Base-by-base conservation (phyloP, 106 monocot species). In the Vanilla planifolia region DNA sequence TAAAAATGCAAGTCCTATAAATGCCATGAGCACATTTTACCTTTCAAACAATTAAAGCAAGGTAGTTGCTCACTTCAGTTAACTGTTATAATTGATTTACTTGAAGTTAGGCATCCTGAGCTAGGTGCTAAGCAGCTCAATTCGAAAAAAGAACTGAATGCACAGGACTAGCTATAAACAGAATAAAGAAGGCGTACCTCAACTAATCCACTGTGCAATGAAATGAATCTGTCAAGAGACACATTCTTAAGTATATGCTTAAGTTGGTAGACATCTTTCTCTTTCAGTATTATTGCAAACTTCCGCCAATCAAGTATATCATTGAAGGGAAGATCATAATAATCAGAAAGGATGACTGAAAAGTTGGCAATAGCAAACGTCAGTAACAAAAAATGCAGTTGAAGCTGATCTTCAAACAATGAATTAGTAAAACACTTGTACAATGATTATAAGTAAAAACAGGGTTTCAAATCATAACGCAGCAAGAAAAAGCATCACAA, bases 261-360 rank as follows among this genome's bases (percentile, higher is more conserved):
- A 13, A 96, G 78, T 28, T 77, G 63, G 63, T 96, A 96, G 16
- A 96, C 84, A 87, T 91, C 90, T 32, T 74, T 84, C 76, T 91
- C 87, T 67, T 62, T 84, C n/a, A 96, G 84, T 33, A 96, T 40
- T 8, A 96, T 32, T 36, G 96, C 64, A 39, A 96, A 96, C 60
- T 81, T 91, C 22, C 45, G 56, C 96, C 96, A 96, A 35, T 91
- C 70, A 45, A 96, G 87, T 36, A 91, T 77, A 70, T 96, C 81
- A 71, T 84, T 84, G 70, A 96, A 91, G 1, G 96, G 96, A 50
- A 96, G 69, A 22, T 96, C 96, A 70, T 91, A 96, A 62, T 87
- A 91, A 71, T 96, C 60, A 21, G 96, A 91, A 53, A 96, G 76
- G 26, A 96, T 91, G 13, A 96, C 96, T 96, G 81, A 36, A 83